A percentile compares a stretch with the other conserved stretches of the same genome.
Evolutionary conservation across 805 yeast species (phyloP).

Genomic region (Zygosaccharomyces lentus): DNA sequence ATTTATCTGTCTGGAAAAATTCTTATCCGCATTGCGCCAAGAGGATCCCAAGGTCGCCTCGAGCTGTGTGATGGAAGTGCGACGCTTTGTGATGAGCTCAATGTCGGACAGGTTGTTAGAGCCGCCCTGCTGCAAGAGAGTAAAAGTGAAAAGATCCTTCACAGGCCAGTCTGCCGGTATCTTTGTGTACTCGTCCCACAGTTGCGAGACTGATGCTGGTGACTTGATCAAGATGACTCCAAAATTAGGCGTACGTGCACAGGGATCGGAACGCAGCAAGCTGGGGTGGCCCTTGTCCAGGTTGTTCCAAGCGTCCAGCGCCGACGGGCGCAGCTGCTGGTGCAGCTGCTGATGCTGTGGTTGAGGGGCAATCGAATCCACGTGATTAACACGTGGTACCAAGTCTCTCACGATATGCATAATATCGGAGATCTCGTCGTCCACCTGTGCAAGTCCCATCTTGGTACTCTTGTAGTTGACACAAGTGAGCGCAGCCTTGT

Average conservation of each 20-base stretch:
- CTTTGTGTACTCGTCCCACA: conserved; percentile 32
- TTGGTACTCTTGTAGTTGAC: conserved; percentile 7
- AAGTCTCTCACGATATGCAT: conserved; percentile 3
- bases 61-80: conserved; percentile 25
- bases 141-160: conserved; percentile 21
- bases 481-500: conserved; percentile 11
- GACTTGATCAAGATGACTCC: conserved; percentile 31
- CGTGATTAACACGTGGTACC: not conserved
- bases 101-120: conserved; percentile 13
- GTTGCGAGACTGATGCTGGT: conserved; percentile 26
- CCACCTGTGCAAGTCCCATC: conserved; percentile 1
- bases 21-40: conserved; percentile 31
- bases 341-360: not conserved
- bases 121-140: conserved; percentile 17
- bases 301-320: not conserved
- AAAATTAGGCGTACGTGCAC: conserved; percentile 24
- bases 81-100: conserved; percentile 20
- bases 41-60: conserved; percentile 26
- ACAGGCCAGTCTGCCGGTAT: conserved; percentile 28
- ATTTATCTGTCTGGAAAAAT: conserved; percentile 33
- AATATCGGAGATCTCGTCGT: conserved; percentile 7
- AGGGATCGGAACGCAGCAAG: conserved; percentile 17
- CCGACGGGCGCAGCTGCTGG: not conserved
- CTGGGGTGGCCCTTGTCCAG: not conserved
- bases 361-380: not conserved